phyloP scores from a whole-genome alignment of 805 yeast species.

The Nakazawaea pomicola region DNA sequence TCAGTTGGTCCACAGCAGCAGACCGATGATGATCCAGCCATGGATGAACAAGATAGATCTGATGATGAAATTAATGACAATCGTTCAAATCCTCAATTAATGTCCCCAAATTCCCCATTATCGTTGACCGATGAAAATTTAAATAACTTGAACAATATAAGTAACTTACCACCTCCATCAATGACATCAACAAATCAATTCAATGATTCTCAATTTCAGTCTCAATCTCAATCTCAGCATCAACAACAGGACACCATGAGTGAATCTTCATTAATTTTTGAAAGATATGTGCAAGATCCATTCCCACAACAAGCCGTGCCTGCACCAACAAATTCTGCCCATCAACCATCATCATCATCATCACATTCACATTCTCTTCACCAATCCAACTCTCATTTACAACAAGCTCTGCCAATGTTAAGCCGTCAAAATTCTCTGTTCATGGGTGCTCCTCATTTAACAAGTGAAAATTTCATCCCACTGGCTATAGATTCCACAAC shows the following conservation, averaged over 20 bases:
- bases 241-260: slow-evolving; percentile 14
- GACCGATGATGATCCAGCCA: background rate
- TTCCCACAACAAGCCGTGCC: slow-evolving; percentile 13
- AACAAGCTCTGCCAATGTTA: background rate
- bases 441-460: slow-evolving; percentile 31
- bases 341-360: background rate
- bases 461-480: slow-evolving; percentile 50
- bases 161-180: slow-evolving; percentile 10
- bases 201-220: background rate
- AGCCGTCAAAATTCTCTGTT: slow-evolving; percentile 18
- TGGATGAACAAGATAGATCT: background rate
- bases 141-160: slow-evolving; percentile 7
- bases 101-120: slow-evolving; percentile 13
- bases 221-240: background rate
- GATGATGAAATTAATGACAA: background rate
- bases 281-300: slow-evolving; percentile 62
- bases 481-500: slow-evolving; percentile 50
- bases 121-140: slow-evolving; percentile 13
- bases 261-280: slow-evolving; percentile 51
- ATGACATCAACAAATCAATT: background rate
- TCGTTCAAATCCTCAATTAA: slow-evolving; percentile 1
- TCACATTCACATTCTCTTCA: too few relatives aligned
- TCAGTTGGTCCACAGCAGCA: background rate
- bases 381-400: too few relatives aligned
- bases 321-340: background rate